Percentiles rank a stretch among this genome's conserved stretches.
Evolutionary conservation across 163 green algal species (phyloP).

Genomic region (Scenedesmus sp.): DNA sequence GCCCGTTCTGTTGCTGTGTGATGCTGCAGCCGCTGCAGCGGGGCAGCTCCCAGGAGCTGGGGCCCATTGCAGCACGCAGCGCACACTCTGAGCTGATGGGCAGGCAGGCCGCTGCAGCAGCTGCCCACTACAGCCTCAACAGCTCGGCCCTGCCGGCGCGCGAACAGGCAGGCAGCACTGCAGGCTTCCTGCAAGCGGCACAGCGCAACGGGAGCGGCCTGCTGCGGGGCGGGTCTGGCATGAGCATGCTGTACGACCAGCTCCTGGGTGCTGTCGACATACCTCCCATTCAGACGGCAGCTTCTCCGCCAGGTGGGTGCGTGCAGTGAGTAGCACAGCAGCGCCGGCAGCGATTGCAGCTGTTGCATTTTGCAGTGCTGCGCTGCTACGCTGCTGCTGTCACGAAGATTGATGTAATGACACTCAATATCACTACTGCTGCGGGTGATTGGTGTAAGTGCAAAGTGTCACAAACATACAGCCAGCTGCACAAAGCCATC

Average conservation of each 20-base stretch:
- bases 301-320: neutral
- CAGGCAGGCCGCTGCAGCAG: constrained; percentile 23
- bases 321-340: neutral
- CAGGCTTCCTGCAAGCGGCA: constrained; percentile 11
- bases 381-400: neutral
- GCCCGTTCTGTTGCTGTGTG: neutral
- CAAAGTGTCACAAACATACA: neutral
- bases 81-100: constrained; percentile 16
- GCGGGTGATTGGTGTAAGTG: neutral
- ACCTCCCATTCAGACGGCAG: constrained; percentile 29
- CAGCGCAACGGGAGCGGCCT: neutral
- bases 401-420: no score
- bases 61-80: constrained; percentile 11
- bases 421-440: neutral
- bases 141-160: neutral
- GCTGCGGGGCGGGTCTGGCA: neutral
- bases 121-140: constrained; percentile 25
- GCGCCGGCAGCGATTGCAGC: neutral
- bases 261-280: neutral
- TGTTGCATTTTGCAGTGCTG: neutral
- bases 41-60: neutral
- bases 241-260: constrained; percentile 27
- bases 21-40: constrained; percentile 14
- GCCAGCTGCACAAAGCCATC: no score
- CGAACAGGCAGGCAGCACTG: neutral